Base-by-base conservation (phyloP, 1,139 yeast species). In the Kurtzmaniella quercitrusa region DNA sequence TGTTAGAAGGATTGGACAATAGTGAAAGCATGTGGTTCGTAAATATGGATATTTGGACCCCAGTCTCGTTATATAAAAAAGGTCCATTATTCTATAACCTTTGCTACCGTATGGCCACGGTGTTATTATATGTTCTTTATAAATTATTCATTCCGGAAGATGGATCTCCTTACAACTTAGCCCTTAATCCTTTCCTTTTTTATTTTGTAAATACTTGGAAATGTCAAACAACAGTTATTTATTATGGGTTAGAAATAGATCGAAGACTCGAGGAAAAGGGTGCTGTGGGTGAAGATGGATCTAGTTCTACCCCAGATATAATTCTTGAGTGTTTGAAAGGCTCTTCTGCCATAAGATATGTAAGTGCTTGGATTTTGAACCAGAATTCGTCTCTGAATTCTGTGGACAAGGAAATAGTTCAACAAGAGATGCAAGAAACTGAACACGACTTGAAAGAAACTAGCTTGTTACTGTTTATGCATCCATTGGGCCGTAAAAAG, bases 161-260 rank as follows among this genome's bases (percentile, higher is more conserved):
- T n/a, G 63, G 55, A 9, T 36, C 42, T 11, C 61, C 42, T 2
- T 62, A 64, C 38, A 77, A 74, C 48, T 53, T 77, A 15, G 68
- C 74, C 14, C 47, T 74, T 39, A 82, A 82, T 53, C 93, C 93
- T 10, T 85, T 81, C 52, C 58, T 81, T 41, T 75, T 75, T 33
- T 68, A 71, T 41, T 73, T 81, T 44, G 62, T 82, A 8, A 76
- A 77, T 39, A 56, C 79, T 10, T 85, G 91, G 90, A 81, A 81
- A 54, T 71, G 79, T 40, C 78, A 79, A 50, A 81, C 89, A 2
- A 74, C 72, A 46, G 70, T 81, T 6, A 69, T 84, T 0, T 58
- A 76, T 8, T 59, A 78, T 7, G 86, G 86, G 0, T 60, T 84
- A 17, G 85, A 81, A 51, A 76, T 82, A 41, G 91, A 84, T 57